Evolutionary conservation across 495 filamentous ascomycete species (phyloP), one percentile per base, ranked within the genome.

Genomic region (Aspergillus heteromorphus): DNA sequence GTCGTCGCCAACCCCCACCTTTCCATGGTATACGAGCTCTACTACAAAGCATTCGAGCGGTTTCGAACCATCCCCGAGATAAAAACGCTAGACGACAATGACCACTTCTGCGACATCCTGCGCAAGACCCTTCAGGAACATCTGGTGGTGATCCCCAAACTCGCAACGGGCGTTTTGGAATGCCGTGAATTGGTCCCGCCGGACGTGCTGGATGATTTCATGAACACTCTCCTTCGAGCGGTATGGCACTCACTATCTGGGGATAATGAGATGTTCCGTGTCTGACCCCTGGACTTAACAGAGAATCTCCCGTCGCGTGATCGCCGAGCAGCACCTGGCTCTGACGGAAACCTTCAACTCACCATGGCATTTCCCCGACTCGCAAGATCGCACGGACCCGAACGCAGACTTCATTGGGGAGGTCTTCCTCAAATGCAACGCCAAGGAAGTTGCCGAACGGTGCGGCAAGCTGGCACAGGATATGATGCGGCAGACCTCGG

Each of bases 271-370:
- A 30, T 20, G 40, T 38, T 25, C 14, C 36, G 45, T 38, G 20
- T 13, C 48, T 58, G 20, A 41, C 9, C 20, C 42, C 13, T 49
- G 40, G 29, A 45, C n/a, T 8, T 45, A 34, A 21, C 63, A 95
- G 87, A 82, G 93, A 52, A 98, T 98, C 51, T 96, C 91, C 27
- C 86, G 93, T 47, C 84, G 93, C 34, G 92, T 97, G 48, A 99
- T 99, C 64, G 93, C 92, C 31, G 93, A 99, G 71, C 93, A 97
- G 60, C 93, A 99, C 62, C 81, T 99, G 23, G 90, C 93, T 6
- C 79, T 99, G n/a, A 96, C 91, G 13, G 92, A 97, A 61, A 97
- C 91, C 8, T 97, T 96, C 74, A 85, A 95, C 65, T 87, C 87
- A 0, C 88, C 88, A 11, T 95, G 89, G 84, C 91, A 96, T 76